Evolutionary conservation across 2,329 filamentous ascomycete genomes (phyloP).

Genomic region (Bimuria novae-zelandiae): DNA sequence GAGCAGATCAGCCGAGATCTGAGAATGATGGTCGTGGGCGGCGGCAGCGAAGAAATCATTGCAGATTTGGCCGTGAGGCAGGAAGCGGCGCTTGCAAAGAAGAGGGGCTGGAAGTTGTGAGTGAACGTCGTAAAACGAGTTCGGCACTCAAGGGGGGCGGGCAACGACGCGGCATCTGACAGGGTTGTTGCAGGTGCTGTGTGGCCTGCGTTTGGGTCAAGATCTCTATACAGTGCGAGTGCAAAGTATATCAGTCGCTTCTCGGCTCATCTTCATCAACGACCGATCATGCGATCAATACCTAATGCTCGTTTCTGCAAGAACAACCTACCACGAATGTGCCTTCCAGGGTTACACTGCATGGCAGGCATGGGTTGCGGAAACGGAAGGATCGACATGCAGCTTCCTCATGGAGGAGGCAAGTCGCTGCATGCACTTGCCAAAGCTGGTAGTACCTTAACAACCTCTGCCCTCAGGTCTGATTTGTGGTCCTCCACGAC

Average conservation of each 20-base stretch:
- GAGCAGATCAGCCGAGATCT: slow-evolving; percentile 61
- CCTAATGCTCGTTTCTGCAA: too few species aligned
- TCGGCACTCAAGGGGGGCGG: neutral
- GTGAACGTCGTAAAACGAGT: neutral
- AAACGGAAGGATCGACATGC: neutral
- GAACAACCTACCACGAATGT: neutral
- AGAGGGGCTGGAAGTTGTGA: slow-evolving; percentile 52
- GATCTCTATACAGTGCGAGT: too few species aligned
- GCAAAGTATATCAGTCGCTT: too few species aligned
- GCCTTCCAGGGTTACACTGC: slow-evolving; percentile 13
- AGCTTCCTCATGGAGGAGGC: slow-evolving; percentile 1
- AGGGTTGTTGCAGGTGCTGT: neutral
- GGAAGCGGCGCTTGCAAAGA: slow-evolving; percentile 48
- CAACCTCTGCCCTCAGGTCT: neutral
- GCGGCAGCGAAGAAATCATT: slow-evolving; percentile 61
- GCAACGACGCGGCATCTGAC: neutral
- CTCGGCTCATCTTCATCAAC: too few species aligned
- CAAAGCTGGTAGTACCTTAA: neutral
- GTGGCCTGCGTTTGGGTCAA: too few species aligned
- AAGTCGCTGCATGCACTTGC: neutral
- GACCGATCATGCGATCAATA: too few species aligned
- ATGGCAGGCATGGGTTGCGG: slow-evolving; percentile 2
- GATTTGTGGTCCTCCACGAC: neutral
- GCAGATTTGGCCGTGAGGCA: slow-evolving; percentile 58
- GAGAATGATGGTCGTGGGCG: slow-evolving; percentile 58